Conservation (phyloP, 1,139 yeast genomes). For the Magnusiomyces ingens region DNA sequence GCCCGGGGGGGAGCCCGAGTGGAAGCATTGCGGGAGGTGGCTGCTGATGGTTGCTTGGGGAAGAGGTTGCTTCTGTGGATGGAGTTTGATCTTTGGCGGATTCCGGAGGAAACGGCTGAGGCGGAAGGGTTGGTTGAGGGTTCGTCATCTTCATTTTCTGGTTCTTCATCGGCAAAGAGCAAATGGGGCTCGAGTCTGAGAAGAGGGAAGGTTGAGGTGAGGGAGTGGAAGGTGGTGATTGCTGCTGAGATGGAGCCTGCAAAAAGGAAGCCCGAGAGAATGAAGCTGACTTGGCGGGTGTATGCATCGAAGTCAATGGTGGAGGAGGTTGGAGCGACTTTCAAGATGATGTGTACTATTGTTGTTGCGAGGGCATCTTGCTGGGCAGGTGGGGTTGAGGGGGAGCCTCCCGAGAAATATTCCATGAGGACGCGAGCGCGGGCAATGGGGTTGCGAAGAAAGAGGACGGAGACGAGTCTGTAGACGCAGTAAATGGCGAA, state of each 20-base stretch:
- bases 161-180: neutral
- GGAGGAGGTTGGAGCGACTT: slow-evolving; percentile 17
- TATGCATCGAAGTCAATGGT: slow-evolving; percentile 44
- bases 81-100: too few relatives aligned
- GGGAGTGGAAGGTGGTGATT: slow-evolving; percentile 27
- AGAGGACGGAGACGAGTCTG: slow-evolving; percentile 44
- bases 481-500: slow-evolving; percentile 63
- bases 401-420: slow-evolving; percentile 9
- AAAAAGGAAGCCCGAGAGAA: slow-evolving; percentile 60
- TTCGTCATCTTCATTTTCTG: slow-evolving; percentile 15
- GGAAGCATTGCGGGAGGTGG: neutral
- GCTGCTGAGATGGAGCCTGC: slow-evolving; percentile 48
- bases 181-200: slow-evolving; percentile 12
- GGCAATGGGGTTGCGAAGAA: slow-evolving; percentile 28
- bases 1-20: neutral
- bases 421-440: slow-evolving; percentile 13
- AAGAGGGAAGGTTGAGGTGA: slow-evolving; percentile 29
- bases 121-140: slow-evolving; percentile 7
- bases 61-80: neutral
- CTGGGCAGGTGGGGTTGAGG: slow-evolving; percentile 9
- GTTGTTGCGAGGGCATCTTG: slow-evolving; percentile 47
- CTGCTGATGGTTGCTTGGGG: neutral
- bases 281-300: slow-evolving; percentile 56
- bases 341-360: slow-evolving; percentile 39
- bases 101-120: slow-evolving; percentile 4